phyloP scores from a whole-genome alignment of 257 asterid species.

The Mitragyna speciosa region DNA sequence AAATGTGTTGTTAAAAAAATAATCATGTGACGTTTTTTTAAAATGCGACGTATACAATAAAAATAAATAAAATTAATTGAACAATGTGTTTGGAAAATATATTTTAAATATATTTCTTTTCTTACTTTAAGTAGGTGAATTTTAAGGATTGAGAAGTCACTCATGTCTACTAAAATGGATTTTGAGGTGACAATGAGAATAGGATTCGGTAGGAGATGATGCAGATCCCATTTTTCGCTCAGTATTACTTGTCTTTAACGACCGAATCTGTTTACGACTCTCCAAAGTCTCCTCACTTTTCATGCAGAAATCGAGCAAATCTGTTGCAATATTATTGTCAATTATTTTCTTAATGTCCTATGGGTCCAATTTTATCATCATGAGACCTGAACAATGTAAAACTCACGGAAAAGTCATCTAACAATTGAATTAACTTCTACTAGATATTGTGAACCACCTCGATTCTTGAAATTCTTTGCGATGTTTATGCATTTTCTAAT shows the following conservation, averaged over 20 bases:
- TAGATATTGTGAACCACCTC: not conserved
- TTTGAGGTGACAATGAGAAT: not conserved
- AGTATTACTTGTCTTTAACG: slow-evolving; percentile 20
- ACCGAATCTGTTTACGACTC: slow-evolving; percentile 16
- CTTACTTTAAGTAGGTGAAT: not conserved
- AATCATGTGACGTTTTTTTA: no score
- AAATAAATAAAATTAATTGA: no score
- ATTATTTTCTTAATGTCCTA: not conserved
- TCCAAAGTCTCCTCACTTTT: slow-evolving; percentile 12
- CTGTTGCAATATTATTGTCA: not conserved
- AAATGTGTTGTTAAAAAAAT: no score
- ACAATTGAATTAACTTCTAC: not conserved
- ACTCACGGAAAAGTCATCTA: not conserved
- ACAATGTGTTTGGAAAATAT: no score
- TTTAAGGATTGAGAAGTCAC: not conserved
- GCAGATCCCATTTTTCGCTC: slow-evolving; percentile 23
- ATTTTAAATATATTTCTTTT: no score
- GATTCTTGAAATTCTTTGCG: not conserved
- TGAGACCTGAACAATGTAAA: not conserved
- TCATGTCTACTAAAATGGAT: slow-evolving; percentile 5
- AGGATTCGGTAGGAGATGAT: slow-evolving; percentile 20
- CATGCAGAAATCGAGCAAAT: slow-evolving; percentile 5
- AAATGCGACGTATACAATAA: no score
- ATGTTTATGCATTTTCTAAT: not conserved
- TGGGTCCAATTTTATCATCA: not conserved